Conservation (phyloP, 345 rosid species). For the Cardamine resedifolia region DNA sequence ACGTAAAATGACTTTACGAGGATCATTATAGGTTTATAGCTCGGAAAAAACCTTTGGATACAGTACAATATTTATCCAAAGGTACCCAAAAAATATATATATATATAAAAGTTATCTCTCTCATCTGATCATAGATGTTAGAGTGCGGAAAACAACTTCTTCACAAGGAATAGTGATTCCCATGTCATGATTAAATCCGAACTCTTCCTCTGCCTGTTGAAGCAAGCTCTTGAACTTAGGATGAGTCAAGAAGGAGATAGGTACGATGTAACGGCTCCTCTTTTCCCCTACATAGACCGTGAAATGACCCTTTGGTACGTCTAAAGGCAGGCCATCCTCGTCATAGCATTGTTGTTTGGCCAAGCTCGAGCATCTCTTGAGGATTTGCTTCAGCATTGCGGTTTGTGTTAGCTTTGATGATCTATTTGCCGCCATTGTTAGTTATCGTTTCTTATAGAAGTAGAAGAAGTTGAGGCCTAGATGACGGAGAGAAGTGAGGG, state of each 20-base stretch:
- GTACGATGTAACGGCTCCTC: conserved; percentile 83
- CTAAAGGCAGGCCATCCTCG: conserved; percentile 59
- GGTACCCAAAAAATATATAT: background rate
- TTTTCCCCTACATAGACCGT: conserved; percentile 86
- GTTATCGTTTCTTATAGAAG: conserved; percentile 2
- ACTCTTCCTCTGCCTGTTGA: conserved; percentile 88
- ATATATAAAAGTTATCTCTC: background rate
- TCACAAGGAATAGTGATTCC: conserved; percentile 96
- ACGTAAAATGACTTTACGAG: conserved; percentile 12
- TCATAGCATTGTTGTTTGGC: conserved; percentile 59
- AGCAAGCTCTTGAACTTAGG: conserved; percentile 84
- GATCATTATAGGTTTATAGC: conserved; percentile 24
- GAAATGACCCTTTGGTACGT: conserved; percentile 96
- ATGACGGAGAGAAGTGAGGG: conserved; percentile 33
- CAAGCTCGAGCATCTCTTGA: conserved; percentile 75
- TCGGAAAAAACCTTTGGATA: conserved; percentile 19
- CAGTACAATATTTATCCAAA: conserved; percentile 23
- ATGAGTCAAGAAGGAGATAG: conserved; percentile 73
- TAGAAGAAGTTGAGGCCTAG: conserved; percentile 17
- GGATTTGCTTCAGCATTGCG: conserved; percentile 64
- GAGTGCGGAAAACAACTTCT: conserved; percentile 81
- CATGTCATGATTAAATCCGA: conserved; percentile 88
- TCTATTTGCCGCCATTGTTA: conserved; percentile 56
- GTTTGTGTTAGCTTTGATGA: conserved; percentile 59
- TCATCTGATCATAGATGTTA: conserved; percentile 78